Conservation (phyloP, 2,329 filamentous ascomycete genomes). For the Paracoccidioides lutzii region DNA sequence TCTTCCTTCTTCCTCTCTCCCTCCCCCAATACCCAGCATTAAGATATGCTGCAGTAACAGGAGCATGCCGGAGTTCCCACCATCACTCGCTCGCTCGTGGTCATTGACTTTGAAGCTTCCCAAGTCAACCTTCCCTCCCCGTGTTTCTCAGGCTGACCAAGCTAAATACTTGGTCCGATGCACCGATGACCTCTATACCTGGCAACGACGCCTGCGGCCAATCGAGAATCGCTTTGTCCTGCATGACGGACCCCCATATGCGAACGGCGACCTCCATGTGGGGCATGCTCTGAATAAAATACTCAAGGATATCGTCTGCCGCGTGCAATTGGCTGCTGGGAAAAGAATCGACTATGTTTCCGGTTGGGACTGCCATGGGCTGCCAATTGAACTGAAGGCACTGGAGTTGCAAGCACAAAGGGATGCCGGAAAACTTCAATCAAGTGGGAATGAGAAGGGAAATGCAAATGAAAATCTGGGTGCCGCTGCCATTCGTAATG, state of each 20-base stretch:
- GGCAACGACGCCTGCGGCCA: constrained; percentile 54
- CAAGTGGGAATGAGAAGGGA: constrained; percentile 4
- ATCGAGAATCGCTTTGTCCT: constrained; percentile 54
- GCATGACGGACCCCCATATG: constrained; percentile 94
- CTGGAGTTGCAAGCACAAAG: constrained; percentile 44
- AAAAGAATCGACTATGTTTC: constrained; percentile 69
- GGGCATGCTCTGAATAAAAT: constrained; percentile 96
- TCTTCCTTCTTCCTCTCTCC: too few species aligned
- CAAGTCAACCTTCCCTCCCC: constrained; percentile 54
- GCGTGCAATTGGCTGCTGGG: constrained; percentile 67
- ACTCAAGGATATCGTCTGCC: constrained; percentile 82
- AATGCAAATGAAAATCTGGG: constrained; percentile 22
- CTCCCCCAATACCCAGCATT: background rate
- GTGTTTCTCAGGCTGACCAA: constrained; percentile 34
- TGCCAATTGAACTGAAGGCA: constrained; percentile 94
- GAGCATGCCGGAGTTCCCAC: constrained; percentile 12
- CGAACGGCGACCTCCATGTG: constrained; percentile 81
- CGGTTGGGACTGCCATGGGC: constrained; percentile 95
- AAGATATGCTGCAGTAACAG: constrained; percentile 7
- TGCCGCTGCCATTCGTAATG: constrained; percentile 39
- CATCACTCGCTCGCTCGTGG: constrained; percentile 35
- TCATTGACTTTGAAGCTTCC: constrained; percentile 63
- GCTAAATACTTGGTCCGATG: constrained; percentile 56
- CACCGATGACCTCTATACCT: constrained; percentile 77
- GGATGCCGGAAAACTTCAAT: constrained; percentile 23